Conservation (phyloP, 768 basidiomycete genomes). For the Leccinum ochraceum region DNA sequence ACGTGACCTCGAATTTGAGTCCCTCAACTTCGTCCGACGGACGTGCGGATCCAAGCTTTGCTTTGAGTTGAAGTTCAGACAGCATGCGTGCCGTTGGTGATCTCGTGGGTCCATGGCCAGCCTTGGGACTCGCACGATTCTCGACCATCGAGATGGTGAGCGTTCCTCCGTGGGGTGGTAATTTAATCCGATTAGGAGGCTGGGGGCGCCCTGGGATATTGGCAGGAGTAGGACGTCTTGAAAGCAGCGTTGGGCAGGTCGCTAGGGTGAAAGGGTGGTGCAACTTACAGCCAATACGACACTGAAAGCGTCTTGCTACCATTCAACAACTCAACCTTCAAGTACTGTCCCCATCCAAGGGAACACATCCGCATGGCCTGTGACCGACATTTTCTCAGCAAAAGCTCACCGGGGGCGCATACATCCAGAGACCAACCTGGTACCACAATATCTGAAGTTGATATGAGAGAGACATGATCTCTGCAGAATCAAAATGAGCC, state of each 20-base stretch:
- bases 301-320: slow-evolving; percentile 67
- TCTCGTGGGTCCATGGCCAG: slow-evolving; percentile 48
- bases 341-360: slow-evolving; percentile 83
- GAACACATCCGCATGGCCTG: slow-evolving; percentile 74
- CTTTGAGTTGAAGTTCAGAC: slow-evolving; percentile 60
- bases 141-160: slow-evolving; percentile 73
- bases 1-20: slow-evolving; percentile 65
- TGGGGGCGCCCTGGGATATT: slow-evolving; percentile 31
- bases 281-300: slow-evolving; percentile 85
- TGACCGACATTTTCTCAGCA: neutral
- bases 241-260: slow-evolving; percentile 9
- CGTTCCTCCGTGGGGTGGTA: slow-evolving; percentile 69
- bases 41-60: slow-evolving; percentile 54
- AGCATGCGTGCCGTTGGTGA: slow-evolving; percentile 55
- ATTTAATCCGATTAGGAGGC: slow-evolving; percentile 36
- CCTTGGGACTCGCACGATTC: slow-evolving; percentile 40
- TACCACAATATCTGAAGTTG: slow-evolving; percentile 89
- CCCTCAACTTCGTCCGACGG: slow-evolving; percentile 79
- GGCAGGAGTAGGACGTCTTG: slow-evolving; percentile 42
- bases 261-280: slow-evolving; percentile 10
- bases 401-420: neutral
- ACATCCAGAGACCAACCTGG: slow-evolving; percentile 45
- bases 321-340: slow-evolving; percentile 68
- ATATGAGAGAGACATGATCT: slow-evolving; percentile 90
- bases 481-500: slow-evolving; percentile 38